Evolutionary conservation across 2,329 filamentous ascomycete species (phyloP), one percentile per base, ranked within the genome.

Genomic region (Scolecobasidium constrictum): DNA sequence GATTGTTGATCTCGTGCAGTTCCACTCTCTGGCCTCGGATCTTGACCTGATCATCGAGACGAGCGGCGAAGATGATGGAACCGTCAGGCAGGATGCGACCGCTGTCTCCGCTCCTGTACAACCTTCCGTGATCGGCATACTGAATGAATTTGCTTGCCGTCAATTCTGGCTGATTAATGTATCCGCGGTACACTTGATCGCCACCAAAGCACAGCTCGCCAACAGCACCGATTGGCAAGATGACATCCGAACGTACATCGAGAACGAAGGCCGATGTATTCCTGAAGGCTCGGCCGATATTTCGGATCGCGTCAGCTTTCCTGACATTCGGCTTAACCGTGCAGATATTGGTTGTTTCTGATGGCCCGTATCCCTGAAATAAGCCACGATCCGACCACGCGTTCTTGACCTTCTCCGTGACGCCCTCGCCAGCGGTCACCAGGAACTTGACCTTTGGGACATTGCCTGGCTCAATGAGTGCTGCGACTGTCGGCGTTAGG

Each of bases 121-220:
- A 61, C 2, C 78, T 75, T 2, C 87, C 87, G 55, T 77, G 82
- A 1, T 56, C 47, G 0, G 78, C 70, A 53, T 93, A 83, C 1
- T 76, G 49, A 38, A 90, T 68, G 46, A 94, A 85, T 51, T 80
- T 86, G 11, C 69, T 62, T 0, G 65, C 59, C 1, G 81, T 86
- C 33, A 84, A 61, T 3, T 72, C 68, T 0, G 75, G 70, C 58
- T 73, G 68, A 45, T 81, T 77, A 20, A 92, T 67, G 53, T 90
- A 94, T 2, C 85, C 86, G 31, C 72, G 68, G 34, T 70, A 75
- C 4, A 94, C 77, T 60, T 94, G 87, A 38, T 84, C 76, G 9
- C 87, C 88, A 12, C 86, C 86, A 57, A 94, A 92, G 53, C 84
- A 93, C 5, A 94, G 69, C 57, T 94, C 87, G 9, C 88, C 88